A percentile compares a stretch with the other conserved stretches of the same genome.
phyloP scores from a whole-genome alignment of 768 basidiomycete genomes.

The Leccinum subgranulosum region DNA sequence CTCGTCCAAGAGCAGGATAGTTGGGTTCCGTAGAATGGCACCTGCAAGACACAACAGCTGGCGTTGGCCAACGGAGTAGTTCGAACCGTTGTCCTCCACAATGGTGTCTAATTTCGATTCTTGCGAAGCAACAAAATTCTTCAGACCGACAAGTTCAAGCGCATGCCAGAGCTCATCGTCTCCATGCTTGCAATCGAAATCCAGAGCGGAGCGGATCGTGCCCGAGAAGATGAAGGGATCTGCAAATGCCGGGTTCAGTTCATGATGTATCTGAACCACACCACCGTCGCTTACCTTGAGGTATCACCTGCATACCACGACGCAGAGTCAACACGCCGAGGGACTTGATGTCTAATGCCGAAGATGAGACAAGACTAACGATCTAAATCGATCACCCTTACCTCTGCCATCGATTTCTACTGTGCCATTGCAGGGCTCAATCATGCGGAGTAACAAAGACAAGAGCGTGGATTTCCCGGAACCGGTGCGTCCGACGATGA shows the following conservation, averaged over 20 bases:
- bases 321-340: slow-evolving; percentile 46
- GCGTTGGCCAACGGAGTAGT: slow-evolving; percentile 85
- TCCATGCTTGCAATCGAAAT: slow-evolving; percentile 22
- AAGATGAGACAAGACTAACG: slow-evolving; percentile 49
- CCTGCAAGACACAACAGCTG: slow-evolving; percentile 67
- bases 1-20: slow-evolving; percentile 30
- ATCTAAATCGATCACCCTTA: slow-evolving; percentile 41
- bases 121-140: slow-evolving; percentile 71
- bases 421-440: slow-evolving; percentile 61
- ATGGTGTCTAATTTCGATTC: slow-evolving; percentile 75
- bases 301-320: slow-evolving; percentile 29
- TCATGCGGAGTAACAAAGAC: slow-evolving; percentile 71
- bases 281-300: slow-evolving; percentile 20
- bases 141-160: slow-evolving; percentile 41
- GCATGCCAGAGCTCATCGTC: slow-evolving; percentile 40
- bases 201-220: slow-evolving; percentile 28
- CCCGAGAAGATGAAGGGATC: slow-evolving; percentile 34
- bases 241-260: slow-evolving; percentile 1
- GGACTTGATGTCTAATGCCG: slow-evolving; percentile 78
- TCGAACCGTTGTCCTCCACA: slow-evolving; percentile 73
- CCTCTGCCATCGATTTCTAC: slow-evolving; percentile 73
- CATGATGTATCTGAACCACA: not conserved
- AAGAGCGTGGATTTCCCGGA: slow-evolving; percentile 74
- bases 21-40: slow-evolving; percentile 31
- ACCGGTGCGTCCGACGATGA: slow-evolving; percentile 76